Evolutionary conservation across 306 rosid genomes (phyloP).

Genomic region (Quercus parvula): DNA sequence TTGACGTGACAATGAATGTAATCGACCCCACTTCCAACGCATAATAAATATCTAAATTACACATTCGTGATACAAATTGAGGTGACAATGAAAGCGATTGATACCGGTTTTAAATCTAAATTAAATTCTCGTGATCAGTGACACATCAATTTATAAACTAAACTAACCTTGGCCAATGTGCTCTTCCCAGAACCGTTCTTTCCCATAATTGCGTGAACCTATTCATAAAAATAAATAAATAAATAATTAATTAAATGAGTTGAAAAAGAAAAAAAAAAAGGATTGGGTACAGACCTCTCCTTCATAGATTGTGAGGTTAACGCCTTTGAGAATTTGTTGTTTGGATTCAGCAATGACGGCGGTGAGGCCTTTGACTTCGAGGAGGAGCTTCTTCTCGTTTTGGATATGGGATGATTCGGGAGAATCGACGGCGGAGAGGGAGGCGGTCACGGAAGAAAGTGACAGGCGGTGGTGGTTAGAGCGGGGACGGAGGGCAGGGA

Average conservation of each 20-base stretch:
- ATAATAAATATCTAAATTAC: too few relatives aligned
- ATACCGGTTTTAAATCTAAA: too few relatives aligned
- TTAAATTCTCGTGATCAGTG: accelerated
- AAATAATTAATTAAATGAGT: background rate
- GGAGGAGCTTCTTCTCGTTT: slow-evolving; percentile 45
- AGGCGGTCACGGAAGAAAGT: slow-evolving; percentile 5
- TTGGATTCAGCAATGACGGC: slow-evolving; percentile 69
- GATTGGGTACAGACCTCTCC: slow-evolving; percentile 50
- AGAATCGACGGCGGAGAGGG: slow-evolving; percentile 34
- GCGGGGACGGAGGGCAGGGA: slow-evolving; percentile 15
- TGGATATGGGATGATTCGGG: slow-evolving; percentile 3
- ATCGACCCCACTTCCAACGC: too few relatives aligned
- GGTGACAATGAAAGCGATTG: accelerated
- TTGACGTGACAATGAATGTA: too few relatives aligned
- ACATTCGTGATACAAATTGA: accelerated
- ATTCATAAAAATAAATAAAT: background rate
- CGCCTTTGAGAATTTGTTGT: slow-evolving; percentile 70
- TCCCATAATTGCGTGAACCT: slow-evolving; percentile 96
- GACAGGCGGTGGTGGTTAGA: slow-evolving; percentile 8
- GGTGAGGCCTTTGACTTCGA: slow-evolving; percentile 68
- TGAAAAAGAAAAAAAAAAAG: background rate
- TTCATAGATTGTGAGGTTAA: slow-evolving; percentile 64
- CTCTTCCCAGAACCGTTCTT: slow-evolving; percentile 96
- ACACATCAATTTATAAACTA: background rate
- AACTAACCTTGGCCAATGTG: slow-evolving; percentile 78